phyloP scores from a whole-genome alignment of 495 filamentous ascomycete species.

The Hyaloscypha finlandica region DNA sequence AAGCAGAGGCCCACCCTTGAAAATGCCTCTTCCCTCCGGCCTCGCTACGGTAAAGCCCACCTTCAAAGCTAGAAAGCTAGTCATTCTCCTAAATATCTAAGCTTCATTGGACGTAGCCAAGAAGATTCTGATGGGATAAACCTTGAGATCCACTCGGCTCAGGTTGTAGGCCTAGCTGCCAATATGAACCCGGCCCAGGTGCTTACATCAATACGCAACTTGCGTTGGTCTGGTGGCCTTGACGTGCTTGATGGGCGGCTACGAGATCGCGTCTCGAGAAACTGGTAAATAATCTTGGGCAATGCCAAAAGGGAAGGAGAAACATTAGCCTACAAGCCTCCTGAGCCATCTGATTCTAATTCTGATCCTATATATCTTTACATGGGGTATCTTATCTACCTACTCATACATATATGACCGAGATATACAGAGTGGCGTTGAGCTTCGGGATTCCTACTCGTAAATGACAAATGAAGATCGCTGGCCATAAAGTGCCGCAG shows the following conservation, averaged over 20 bases:
- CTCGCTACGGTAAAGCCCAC: too few relatives aligned
- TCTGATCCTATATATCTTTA: not conserved
- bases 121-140: not conserved
- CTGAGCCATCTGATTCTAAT: not conserved
- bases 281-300: not conserved
- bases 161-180: not conserved
- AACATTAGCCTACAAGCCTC: not conserved
- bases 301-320: not conserved
- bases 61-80: too few relatives aligned
- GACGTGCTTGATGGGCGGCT: not conserved
- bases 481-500: not conserved
- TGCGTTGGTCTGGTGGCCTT: not conserved
- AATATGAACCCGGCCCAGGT: not conserved
- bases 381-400: slow-evolving; percentile 17
- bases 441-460: not conserved
- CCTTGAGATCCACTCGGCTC: not conserved
- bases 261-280: not conserved
- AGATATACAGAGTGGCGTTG: not conserved
- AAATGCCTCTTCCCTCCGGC: too few relatives aligned
- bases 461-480: not conserved
- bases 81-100: too few relatives aligned
- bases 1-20: too few relatives aligned
- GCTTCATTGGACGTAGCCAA: not conserved
- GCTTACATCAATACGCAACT: not conserved
- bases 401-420: slow-evolving; percentile 14